Evolutionary conservation across 345 rosid species (phyloP).

Genomic region (Eucalyptus curtisii): DNA sequence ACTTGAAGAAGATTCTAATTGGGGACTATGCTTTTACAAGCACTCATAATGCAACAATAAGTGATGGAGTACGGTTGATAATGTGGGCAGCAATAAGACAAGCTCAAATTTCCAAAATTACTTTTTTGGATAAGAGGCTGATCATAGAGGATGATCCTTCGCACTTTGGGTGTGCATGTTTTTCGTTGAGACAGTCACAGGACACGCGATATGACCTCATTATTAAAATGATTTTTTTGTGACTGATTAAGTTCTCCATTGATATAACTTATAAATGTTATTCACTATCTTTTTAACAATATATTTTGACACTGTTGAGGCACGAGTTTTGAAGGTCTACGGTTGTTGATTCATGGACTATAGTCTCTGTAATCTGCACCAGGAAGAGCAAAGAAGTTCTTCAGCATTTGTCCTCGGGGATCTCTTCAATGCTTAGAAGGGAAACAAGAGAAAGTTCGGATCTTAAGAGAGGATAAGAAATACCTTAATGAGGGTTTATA

Average conservation of each 20-base stretch:
- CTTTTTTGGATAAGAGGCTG: neutral
- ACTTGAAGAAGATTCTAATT: neutral
- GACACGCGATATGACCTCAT: neutral
- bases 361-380: neutral
- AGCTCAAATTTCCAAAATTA: neutral
- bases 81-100: neutral
- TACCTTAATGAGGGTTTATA: neutral
- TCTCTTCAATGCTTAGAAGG: neutral
- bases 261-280: neutral
- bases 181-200: neutral
- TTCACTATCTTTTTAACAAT: neutral
- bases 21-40: neutral
- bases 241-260: neutral
- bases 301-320: neutral
- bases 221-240: neutral
- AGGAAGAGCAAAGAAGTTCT: neutral
- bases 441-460: neutral
- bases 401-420: neutral
- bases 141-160: neutral
- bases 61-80: neutral
- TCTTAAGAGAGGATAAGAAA: neutral
- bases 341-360: neutral
- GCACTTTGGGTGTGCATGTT: neutral
- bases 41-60: neutral
- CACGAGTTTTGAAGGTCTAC: neutral